Evolutionary conservation across 106 monocot species (phyloP).

Genomic region (Allium cepa): DNA sequence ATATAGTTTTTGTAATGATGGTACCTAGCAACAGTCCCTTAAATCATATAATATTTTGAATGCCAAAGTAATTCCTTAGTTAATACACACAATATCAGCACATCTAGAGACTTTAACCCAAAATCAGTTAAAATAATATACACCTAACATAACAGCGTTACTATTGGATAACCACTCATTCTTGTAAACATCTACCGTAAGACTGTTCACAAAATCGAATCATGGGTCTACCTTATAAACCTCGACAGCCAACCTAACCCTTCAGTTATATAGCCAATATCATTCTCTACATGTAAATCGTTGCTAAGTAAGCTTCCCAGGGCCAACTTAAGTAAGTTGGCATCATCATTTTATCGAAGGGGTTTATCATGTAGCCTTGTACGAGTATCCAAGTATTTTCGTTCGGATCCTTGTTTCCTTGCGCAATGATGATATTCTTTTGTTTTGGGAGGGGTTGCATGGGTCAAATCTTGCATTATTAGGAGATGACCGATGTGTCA

Average conservation of each 20-base stretch:
- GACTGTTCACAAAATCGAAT: slow-evolving; percentile 11
- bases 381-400: slow-evolving; percentile 71
- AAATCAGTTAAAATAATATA: no score
- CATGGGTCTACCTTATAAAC: slow-evolving; percentile 6
- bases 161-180: no score
- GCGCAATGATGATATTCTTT: slow-evolving; percentile 52
- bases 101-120: no score
- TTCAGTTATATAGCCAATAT: slow-evolving; percentile 23
- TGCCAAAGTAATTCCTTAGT: no score
- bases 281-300: slow-evolving; percentile 37
- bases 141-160: no score
- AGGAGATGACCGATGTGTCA: slow-evolving; percentile 39
- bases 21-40: no score
- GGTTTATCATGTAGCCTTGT: slow-evolving; percentile 29
- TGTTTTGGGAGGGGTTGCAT: slow-evolving; percentile 25
- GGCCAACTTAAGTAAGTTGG: slow-evolving; percentile 67
- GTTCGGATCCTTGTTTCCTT: slow-evolving; percentile 63
- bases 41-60: no score
- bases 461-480: slow-evolving; percentile 8
- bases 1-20: no score
- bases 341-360: slow-evolving; percentile 10
- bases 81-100: no score
- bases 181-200: no score
- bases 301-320: slow-evolving; percentile 47
- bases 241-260: slow-evolving; percentile 20